These are phyloP conservation scores for Trichosporon sp. DNA, from an alignment of 1,284 basidiomycete species.

Conservation along the genomic window DNA sequence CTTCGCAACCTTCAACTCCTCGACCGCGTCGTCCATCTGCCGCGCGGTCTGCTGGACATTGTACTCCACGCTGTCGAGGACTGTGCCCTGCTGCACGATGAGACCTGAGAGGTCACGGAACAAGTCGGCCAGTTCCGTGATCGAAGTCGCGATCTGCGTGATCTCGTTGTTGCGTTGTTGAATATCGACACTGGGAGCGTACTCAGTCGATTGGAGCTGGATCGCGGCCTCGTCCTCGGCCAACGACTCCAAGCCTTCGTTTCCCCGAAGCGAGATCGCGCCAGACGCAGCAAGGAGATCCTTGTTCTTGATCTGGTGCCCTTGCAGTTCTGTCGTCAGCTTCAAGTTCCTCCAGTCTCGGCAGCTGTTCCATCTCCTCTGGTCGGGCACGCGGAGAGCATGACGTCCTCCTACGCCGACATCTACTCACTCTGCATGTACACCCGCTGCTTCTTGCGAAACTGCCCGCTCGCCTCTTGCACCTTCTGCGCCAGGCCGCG, in stretches of 20 bases:
- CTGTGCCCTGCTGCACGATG: conserved; percentile 96
- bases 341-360: too few species aligned
- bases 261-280: conserved; percentile 74
- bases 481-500: conserved; percentile 90
- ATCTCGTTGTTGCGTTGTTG: conserved; percentile 75
- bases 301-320: conserved; percentile 91
- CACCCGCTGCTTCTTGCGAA: conserved; percentile 94
- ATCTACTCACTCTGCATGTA: conserved; percentile 89
- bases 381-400: too few species aligned
- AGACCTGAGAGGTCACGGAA: conserved; percentile 92
- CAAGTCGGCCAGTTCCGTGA: conserved; percentile 85
- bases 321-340: conserved; percentile 71
- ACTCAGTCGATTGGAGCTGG: conserved; percentile 53
- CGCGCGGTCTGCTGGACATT: conserved; percentile 91
- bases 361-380: neutral
- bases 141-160: conserved; percentile 87
- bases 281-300: conserved; percentile 80
- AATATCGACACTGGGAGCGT: conserved; percentile 61
- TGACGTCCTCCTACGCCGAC: too few species aligned
- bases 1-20: conserved; percentile 80
- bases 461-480: conserved; percentile 88
- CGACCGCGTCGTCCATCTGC: conserved; percentile 78
- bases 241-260: conserved; percentile 75
- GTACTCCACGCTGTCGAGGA: conserved; percentile 95
- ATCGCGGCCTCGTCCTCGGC: conserved; percentile 81